Conservation (phyloP, 495 filamentous ascomycete species). For the Chaetomium tenue region DNA sequence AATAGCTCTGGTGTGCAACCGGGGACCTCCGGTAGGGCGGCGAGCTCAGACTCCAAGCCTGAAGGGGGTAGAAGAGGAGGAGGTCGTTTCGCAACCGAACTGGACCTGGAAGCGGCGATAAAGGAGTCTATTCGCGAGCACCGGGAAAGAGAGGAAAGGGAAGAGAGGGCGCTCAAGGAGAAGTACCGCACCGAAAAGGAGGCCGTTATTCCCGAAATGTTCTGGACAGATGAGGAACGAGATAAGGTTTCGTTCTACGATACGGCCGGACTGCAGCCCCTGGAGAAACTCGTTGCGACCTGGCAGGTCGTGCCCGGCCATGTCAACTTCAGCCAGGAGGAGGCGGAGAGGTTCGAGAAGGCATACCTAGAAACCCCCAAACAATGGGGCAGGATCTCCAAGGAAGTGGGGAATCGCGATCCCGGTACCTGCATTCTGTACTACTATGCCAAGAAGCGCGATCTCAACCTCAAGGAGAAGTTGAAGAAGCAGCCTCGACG, state of each 20-base stretch:
- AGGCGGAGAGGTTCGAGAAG: constrained; percentile 74
- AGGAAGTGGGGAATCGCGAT: constrained; percentile 65
- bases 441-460: constrained; percentile 91
- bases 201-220: constrained; percentile 79
- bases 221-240: constrained; percentile 51
- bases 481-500: constrained; percentile 69
- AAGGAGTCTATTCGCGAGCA: constrained; percentile 73
- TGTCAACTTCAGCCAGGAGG: constrained; percentile 80
- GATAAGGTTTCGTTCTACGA: constrained; percentile 63
- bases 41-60: constrained; percentile 55
- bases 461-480: constrained; percentile 81
- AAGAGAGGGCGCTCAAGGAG: constrained; percentile 65
- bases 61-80: constrained; percentile 56
- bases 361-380: constrained; percentile 80
- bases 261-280: constrained; percentile 65
- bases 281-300: constrained; percentile 62
- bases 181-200: constrained; percentile 78
- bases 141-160: constrained; percentile 69
- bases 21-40: constrained; percentile 32
- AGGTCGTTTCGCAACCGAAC: constrained; percentile 61
- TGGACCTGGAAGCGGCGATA: constrained; percentile 73
- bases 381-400: constrained; percentile 87
- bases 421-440: constrained; percentile 89
- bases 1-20: constrained; percentile 25
- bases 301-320: constrained; percentile 73